Percentiles rank a stretch among this genome's conserved stretches.
Conservation (phyloP, 148 eudicot species). For the Fagopyrum esculentum region DNA sequence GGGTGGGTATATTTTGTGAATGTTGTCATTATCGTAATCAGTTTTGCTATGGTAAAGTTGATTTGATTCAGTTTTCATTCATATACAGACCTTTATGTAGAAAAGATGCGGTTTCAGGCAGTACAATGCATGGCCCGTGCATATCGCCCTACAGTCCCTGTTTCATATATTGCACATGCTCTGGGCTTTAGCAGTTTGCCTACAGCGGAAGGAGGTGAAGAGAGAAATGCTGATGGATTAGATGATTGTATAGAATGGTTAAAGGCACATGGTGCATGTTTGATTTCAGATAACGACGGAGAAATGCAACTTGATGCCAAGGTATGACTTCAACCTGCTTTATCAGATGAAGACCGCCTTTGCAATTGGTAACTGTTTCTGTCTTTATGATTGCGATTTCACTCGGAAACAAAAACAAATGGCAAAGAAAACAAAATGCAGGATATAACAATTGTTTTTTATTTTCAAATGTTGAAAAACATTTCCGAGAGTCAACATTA, state of each 20-base stretch:
- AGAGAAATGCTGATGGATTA: conserved; percentile 52
- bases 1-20: conserved; percentile 42
- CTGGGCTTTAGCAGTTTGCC: conserved; percentile 58
- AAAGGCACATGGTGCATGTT: conserved; percentile 90
- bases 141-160: conserved; percentile 89
- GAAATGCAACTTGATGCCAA: conserved; percentile 81
- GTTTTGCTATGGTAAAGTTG: background rate
- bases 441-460: background rate
- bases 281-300: conserved; percentile 49
- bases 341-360: background rate
- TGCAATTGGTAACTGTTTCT: background rate
- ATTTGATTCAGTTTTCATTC: conserved; percentile 14
- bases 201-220: conserved; percentile 41
- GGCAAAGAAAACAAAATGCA: background rate
- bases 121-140: conserved; percentile 84
- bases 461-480: background rate
- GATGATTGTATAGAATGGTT: conserved; percentile 94
- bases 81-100: conserved; percentile 71
- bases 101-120: conserved; percentile 87
- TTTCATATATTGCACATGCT: conserved; percentile 59
- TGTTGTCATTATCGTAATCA: background rate
- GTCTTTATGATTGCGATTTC: background rate
- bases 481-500: background rate
- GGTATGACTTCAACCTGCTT: conserved; percentile 34
- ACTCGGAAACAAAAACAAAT: background rate